Base-by-base conservation (phyloP, 495 filamentous ascomycete species). In the Lophium mytilinum region DNA sequence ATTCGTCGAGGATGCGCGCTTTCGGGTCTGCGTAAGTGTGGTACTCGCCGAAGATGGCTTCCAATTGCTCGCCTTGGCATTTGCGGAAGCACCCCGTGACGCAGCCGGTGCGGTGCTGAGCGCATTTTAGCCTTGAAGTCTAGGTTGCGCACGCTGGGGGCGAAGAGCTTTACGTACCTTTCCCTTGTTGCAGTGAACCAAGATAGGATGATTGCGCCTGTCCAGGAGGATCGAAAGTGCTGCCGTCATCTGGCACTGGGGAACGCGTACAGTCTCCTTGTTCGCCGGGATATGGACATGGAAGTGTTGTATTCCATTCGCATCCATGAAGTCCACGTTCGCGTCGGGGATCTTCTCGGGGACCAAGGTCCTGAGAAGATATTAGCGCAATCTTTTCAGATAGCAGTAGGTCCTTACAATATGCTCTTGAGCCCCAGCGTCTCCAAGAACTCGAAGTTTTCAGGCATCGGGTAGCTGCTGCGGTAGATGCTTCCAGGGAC, bases 141-240 rank as follows among this genome's bases (percentile, higher is more conserved):
- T 1, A 50, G 50, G 12, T 42, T 9, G 33, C 11, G 15, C 14
- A 1, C 1, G 37, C 10, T 21, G 18, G 21, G 9, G n/a, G 39
- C n/a, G 17, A 10, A 46, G 6, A n/a, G n/a, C 3, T 41, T 11
- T 52, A 66, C 74, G 56, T 73, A 87, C 85, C 74, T 86, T 90
- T 57, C 89, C 89, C 62, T 93, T 89, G 63, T 95, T 95, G 72
- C 89, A 95, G 63, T 95, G 89, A 35, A 95, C 81, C 37, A 93
- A 73, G 0, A 95, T 63, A 0, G 89, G 89, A 56, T 90, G 81
- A 53, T 89, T 88, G 11, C 73, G 66, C 7, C 75, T 72, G 64
- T 90, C 76, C 37, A 88, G 71, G 24, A 90, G 74, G 46, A 90
- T 68, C 3, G 77, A 68, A 12, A 92, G 73, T 43, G 87, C 83